Evolutionary conservation across 2,329 filamentous ascomycete genomes (phyloP).

Genomic region (Phoma sp.): DNA sequence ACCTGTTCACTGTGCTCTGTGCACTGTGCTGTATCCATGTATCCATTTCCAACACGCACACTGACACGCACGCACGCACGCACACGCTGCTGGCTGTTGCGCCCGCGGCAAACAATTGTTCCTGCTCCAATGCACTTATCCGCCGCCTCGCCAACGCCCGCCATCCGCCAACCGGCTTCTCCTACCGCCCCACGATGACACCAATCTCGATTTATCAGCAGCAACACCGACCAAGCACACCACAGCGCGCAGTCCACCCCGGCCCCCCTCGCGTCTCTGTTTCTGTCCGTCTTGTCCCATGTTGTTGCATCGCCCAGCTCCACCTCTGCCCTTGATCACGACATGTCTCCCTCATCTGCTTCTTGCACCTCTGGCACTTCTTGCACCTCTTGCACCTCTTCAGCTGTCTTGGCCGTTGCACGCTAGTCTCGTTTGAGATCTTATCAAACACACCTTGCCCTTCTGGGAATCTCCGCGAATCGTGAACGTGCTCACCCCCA

Average conservation of each 20-base stretch:
- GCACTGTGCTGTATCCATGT: too few species aligned
- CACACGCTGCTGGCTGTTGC: too few species aligned
- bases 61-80: too few species aligned
- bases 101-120: not conserved
- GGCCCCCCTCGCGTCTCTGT: too few species aligned
- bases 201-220: slow-evolving; percentile 39
- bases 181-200: slow-evolving; percentile 23
- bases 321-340: not conserved
- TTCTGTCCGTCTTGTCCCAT: not conserved
- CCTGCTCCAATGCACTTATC: not conserved
- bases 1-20: too few species aligned
- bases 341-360: not conserved
- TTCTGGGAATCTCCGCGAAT: not conserved
- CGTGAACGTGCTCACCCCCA: not conserved
- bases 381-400: not conserved
- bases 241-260: not conserved
- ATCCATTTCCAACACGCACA: too few species aligned
- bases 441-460: not conserved
- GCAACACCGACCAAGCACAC: not conserved
- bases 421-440: slow-evolving; percentile 21
- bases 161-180: slow-evolving; percentile 16
- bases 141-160: slow-evolving; percentile 16
- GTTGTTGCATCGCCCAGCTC: not conserved
- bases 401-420: slow-evolving; percentile 1
- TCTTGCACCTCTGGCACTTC: not conserved